These are phyloP conservation scores for Pouteria glomerata DNA, from an alignment of 148 eudicot genomes.

Conservation along the genomic window DNA sequence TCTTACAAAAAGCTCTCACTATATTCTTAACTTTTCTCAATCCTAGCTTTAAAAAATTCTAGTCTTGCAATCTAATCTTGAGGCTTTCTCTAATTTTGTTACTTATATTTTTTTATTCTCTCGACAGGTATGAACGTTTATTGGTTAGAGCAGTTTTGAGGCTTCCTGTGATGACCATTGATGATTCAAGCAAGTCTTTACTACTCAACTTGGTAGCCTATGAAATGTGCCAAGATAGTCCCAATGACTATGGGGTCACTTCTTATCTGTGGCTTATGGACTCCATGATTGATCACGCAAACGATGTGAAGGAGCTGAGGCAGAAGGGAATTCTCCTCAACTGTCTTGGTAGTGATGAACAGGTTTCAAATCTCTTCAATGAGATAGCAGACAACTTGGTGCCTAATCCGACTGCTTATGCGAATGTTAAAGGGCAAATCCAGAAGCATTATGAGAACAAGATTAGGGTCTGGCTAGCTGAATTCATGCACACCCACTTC, in stretches of 20 bases:
- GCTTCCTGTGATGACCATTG: conserved; percentile 7
- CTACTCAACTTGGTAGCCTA: conserved; percentile 11
- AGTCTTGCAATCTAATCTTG: no score
- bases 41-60: no score
- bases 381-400: not conserved
- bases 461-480: not conserved
- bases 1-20: no score
- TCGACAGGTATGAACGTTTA: not conserved
- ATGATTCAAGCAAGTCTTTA: conserved; percentile 6
- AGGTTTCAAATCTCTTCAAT: conserved; percentile 3
- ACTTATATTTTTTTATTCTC: no score
- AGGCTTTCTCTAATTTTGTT: no score
- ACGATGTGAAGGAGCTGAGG: no score
- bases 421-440: not conserved
- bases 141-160: not conserved
- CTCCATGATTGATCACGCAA: not conserved
- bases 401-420: not conserved
- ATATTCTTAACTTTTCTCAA: no score
- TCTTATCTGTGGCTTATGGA: no score
- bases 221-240: not conserved
- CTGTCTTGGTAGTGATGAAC: not conserved
- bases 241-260: not conserved
- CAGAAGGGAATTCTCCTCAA: not conserved
- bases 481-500: not conserved
- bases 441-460: not conserved